phyloP scores from a whole-genome alignment of 352 stramenopile species.

The Blastocystis sp. region DNA sequence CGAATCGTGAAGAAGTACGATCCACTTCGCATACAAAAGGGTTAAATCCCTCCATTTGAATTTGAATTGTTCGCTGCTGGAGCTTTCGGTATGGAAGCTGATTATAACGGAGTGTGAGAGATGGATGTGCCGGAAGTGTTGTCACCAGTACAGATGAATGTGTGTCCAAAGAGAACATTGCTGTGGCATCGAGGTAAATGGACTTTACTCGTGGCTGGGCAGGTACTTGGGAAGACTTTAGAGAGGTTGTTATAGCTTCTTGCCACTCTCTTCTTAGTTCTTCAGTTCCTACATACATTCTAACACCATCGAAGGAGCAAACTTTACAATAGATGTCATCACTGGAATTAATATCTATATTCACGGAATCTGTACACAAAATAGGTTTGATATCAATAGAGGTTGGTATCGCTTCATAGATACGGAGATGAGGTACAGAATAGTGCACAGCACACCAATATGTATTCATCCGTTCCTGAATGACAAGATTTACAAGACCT shows the following conservation, averaged over 20 bases:
- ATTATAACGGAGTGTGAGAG: conserved; percentile 16
- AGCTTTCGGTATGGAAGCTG: conserved; percentile 25
- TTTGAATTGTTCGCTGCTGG: not conserved
- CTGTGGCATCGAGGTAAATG: not conserved
- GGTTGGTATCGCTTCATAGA: conserved; percentile 12
- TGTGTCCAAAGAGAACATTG: not conserved
- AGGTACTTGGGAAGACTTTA: not conserved
- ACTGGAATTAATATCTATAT: not conserved
- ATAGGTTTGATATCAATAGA: not conserved
- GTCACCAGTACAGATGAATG: conserved; percentile 34
- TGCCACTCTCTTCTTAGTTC: not conserved
- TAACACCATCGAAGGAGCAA: not conserved
- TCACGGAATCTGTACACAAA: not conserved
- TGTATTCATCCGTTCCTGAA: not conserved
- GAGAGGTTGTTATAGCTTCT: not conserved
- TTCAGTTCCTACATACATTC: not conserved
- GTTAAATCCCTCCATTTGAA: not conserved
- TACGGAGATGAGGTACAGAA: not conserved
- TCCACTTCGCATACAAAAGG: conserved; percentile 23
- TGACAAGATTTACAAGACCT: not conserved
- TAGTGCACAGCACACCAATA: not conserved
- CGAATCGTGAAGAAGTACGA: not conserved
- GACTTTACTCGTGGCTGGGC: not conserved
- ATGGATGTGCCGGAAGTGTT: conserved; percentile 49
- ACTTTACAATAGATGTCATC: not conserved